Evolutionary conservation across 106 monocot genomes (phyloP).

Genomic region (Dendrobium chrysotoxum): DNA sequence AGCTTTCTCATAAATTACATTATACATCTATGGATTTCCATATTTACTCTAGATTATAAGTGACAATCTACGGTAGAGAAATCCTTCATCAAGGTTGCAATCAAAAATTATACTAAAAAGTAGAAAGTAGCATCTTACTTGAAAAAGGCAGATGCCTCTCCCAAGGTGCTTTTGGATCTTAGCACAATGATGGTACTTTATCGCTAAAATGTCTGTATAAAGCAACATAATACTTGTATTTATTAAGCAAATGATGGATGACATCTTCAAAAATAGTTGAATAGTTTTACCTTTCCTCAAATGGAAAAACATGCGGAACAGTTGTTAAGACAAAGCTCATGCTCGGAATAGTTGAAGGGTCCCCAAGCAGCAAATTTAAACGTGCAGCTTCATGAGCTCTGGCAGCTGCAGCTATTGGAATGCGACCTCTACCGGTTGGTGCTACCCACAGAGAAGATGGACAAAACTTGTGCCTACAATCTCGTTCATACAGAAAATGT

Average conservation of each 20-base stretch:
- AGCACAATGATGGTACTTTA: not conserved
- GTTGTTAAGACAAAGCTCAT: conserved; percentile 61
- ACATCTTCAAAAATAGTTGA: not conserved
- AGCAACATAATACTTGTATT: not conserved
- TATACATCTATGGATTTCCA: too few species aligned
- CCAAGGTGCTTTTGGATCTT: not conserved
- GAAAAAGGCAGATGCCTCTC: not conserved
- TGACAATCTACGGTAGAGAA: too few species aligned
- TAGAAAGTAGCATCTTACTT: not conserved
- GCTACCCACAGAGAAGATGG: conserved; percentile 69
- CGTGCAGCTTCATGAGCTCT: conserved; percentile 81
- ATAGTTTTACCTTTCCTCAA: conserved; percentile 76
- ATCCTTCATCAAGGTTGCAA: not conserved
- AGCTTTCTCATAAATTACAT: too few species aligned
- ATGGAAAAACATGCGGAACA: conserved; percentile 94
- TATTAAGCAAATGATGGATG: conserved; percentile 3
- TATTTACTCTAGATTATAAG: too few species aligned
- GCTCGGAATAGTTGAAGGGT: conserved; percentile 25
- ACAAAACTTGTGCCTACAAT: conserved; percentile 80
- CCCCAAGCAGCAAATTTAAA: conserved; percentile 26
- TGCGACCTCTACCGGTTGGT: conserved; percentile 53
- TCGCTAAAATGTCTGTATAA: not conserved
- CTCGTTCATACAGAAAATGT: conserved; percentile 77
- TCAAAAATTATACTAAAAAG: not conserved
- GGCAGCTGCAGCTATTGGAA: conserved; percentile 84